Base-by-base conservation (phyloP, 169 alveolate species). In the Cryptosporidium xiaoi region DNA sequence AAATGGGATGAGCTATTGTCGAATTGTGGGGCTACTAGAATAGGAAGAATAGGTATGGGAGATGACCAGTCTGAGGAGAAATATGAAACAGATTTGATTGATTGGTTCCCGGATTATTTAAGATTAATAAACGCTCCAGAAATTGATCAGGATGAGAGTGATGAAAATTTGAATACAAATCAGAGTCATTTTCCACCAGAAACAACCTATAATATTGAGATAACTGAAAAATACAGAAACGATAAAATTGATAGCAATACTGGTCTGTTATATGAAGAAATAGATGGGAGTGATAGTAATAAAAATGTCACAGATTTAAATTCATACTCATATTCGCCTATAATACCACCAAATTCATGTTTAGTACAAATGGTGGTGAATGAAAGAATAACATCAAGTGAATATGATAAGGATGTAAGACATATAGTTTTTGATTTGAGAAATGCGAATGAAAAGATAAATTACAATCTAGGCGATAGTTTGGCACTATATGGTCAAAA, bases 21-120 rank as follows among this genome's bases (percentile, higher is more conserved):
- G 51, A 84, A 87, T 50, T 82, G 90, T 64, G 94, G 94, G 13
- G 94, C 91, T 44, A 50, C 48, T 34, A 89, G 92, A 48, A 82
- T 90, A 27, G 92, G 85, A 65, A 51, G 24, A 31, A 20, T 56
- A 24, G 93, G 93, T 3, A 65, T 90, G 83, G 93, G 93, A 16
- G 90, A 90, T 71, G 93, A 90, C 60, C 82, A 90, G 51, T 83
- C 85, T n/a, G 93, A 82, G 8, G 93, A 90, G 58, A 68, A 82
- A 36, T 90, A 83, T 66, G 93, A 90, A 55, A 90, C 93, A 12
- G 93, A 83, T 20, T 48, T 83, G 50, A 77, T 60, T 16, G 87
- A 60, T 20, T 90, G 93, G 93, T 68, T 90, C n/a, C 93, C 93
- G 10, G 84, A 83, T 34, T 90, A 82, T 64, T 66, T 82, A 60